These are phyloP conservation scores for Tricholoma bakamatsutake DNA, from an alignment of 768 basidiomycete species.

Conservation along the genomic window DNA sequence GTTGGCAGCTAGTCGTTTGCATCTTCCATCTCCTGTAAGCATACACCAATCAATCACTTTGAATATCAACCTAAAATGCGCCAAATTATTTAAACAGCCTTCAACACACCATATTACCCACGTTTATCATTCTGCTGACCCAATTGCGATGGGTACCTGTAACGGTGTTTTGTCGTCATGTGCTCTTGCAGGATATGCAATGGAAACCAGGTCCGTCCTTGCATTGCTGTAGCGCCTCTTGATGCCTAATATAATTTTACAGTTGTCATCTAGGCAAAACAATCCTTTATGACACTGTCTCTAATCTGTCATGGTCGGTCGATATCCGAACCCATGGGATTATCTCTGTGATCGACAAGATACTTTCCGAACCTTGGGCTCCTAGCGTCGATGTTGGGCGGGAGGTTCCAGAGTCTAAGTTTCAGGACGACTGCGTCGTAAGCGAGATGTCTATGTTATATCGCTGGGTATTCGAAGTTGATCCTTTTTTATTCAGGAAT, in stretches of 20 bases:
- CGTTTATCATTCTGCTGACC: slow-evolving; percentile 92
- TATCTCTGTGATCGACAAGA: slow-evolving; percentile 66
- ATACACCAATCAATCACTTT: background rate
- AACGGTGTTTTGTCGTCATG: slow-evolving; percentile 79
- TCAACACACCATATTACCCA: slow-evolving; percentile 80
- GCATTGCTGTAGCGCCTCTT: background rate
- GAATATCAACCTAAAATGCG: background rate
- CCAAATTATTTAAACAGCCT: slow-evolving; percentile 35
- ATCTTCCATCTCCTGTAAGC: slow-evolving; percentile 79
- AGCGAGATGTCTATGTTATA: slow-evolving; percentile 17
- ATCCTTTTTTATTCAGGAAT: slow-evolving; percentile 39
- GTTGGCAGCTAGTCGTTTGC: slow-evolving; percentile 72
- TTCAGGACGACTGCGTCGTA: slow-evolving; percentile 70
- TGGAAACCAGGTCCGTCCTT: slow-evolving; percentile 62
- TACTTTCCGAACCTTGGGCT: slow-evolving; percentile 69
- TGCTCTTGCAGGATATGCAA: slow-evolving; percentile 82
- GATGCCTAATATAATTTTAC: background rate
- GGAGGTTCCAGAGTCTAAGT: slow-evolving; percentile 50
- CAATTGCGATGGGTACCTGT: slow-evolving; percentile 87
- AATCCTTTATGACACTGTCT: slow-evolving; percentile 90
- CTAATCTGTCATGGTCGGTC: slow-evolving; percentile 78
- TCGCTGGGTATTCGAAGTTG: background rate
- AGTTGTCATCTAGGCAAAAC: slow-evolving; percentile 84
- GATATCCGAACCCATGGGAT: slow-evolving; percentile 80
- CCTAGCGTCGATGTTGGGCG: slow-evolving; percentile 53